phyloP scores from a whole-genome alignment of 345 rosid genomes.

The Raphanus sativus region DNA sequence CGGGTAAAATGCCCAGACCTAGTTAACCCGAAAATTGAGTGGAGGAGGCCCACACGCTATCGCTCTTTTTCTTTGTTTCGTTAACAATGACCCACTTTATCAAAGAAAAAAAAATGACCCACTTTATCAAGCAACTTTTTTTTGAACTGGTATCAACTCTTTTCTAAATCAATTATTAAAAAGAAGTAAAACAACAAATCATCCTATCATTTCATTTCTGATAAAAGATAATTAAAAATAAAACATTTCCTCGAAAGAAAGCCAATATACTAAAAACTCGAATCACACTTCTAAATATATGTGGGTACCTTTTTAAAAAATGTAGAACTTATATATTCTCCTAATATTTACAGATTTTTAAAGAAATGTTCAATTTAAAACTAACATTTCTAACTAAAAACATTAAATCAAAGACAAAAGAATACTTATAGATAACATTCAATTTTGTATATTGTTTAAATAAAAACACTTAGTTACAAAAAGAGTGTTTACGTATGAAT shows the following conservation, averaged over 20 bases:
- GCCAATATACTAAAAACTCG: background rate
- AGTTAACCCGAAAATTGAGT: background rate
- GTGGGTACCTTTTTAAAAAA: too few species aligned
- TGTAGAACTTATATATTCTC: too few species aligned
- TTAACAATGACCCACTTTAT: background rate
- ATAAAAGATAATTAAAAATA: background rate
- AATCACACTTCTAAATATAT: background rate
- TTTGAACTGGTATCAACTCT: background rate
- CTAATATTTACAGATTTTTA: too few species aligned
- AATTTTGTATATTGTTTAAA: too few species aligned
- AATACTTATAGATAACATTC: too few species aligned
- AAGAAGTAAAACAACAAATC: background rate
- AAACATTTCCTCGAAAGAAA: background rate
- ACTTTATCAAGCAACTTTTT: background rate
- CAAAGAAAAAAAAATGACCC: too few species aligned
- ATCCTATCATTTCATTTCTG: background rate
- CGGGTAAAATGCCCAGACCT: too few species aligned
- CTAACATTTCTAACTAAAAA: background rate
- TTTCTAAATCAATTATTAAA: background rate
- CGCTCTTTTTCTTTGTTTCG: slow-evolving; percentile 5
- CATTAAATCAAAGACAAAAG: too few species aligned
- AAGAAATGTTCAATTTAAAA: background rate
- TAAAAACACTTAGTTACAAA: too few species aligned
- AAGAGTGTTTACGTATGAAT: too few species aligned
- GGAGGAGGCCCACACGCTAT: slow-evolving; percentile 8